A percentile compares a stretch with the other conserved stretches of the same genome.
Evolutionary conservation across 2,329 filamentous ascomycete species (phyloP).

Genomic region (Colletotrichum sansevieriae): DNA sequence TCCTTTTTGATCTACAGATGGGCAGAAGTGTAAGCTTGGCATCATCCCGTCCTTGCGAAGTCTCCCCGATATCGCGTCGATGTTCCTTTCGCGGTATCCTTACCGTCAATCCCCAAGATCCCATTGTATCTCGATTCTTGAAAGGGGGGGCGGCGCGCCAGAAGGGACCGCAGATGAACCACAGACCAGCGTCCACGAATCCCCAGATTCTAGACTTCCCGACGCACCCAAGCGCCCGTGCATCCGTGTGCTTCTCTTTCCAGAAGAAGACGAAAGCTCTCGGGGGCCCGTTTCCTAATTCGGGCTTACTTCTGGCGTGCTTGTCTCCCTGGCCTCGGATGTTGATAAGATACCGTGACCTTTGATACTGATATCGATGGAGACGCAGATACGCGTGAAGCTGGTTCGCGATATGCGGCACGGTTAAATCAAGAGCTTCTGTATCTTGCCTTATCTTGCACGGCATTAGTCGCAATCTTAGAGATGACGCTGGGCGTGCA

Average conservation of each 20-base stretch:
- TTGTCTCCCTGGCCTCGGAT: neutral
- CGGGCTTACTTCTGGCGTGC: neutral
- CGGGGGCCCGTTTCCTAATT: constrained; percentile 11
- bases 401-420: no score
- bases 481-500: constrained; percentile 3
- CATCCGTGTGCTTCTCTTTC: constrained; percentile 13
- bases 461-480: neutral
- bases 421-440: no score
- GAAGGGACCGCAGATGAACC: neutral
- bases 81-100: constrained; percentile 24
- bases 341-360: constrained; percentile 22
- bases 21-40: constrained; percentile 22
- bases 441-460: neutral
- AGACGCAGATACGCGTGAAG: neutral
- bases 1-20: constrained; percentile 42
- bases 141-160: no score
- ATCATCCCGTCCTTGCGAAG: neutral
- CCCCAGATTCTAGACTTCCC: constrained; percentile 3
- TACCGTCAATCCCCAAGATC: constrained; percentile 26
- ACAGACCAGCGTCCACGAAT: constrained; percentile 6
- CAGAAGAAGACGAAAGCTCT: constrained; percentile 13
- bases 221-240: constrained; percentile 15
- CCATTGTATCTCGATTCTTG: no score
- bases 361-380: neutral
- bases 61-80: constrained; percentile 20